Conservation (phyloP, 2,329 filamentous ascomycete species). For the Colletotrichum lupini region DNA sequence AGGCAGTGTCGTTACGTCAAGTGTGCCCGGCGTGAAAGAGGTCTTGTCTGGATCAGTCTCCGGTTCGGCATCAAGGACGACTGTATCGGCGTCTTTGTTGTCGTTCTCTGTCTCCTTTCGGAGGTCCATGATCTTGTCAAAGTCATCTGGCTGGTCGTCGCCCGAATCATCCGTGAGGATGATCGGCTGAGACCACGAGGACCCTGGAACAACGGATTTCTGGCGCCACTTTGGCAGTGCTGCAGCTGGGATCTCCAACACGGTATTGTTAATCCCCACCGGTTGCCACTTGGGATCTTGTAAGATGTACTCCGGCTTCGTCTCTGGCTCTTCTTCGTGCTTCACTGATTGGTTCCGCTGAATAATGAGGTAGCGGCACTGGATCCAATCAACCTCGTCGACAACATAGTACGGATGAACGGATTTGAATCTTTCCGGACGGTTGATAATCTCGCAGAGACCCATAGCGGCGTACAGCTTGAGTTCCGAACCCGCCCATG, state of each 20-base stretch:
- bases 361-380: constrained; percentile 85
- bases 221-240: constrained; percentile 39
- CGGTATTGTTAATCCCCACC: not conserved
- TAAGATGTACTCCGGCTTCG: constrained; percentile 37
- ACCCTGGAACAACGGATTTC: not conserved
- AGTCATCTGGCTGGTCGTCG: constrained; percentile 33
- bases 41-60: constrained; percentile 40
- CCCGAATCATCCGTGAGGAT: not conserved
- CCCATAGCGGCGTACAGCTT: constrained; percentile 71
- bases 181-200: not conserved
- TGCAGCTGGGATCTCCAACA: constrained; percentile 41
- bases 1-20: constrained; percentile 72
- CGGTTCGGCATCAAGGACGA: not conserved
- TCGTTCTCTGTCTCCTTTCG: not conserved
- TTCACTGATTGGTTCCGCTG: not conserved
- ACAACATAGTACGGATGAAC: constrained; percentile 76
- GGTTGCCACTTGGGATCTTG: constrained; percentile 41
- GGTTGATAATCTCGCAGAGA: constrained; percentile 88
- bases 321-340: not conserved
- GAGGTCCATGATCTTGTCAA: constrained; percentile 39
- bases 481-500: constrained; percentile 77
- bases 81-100: not conserved
- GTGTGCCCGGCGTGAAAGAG: constrained; percentile 72
- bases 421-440: constrained; percentile 69
- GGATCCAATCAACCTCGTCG: constrained; percentile 83